Base-by-base conservation (phyloP, 2,329 filamentous ascomycete genomes). In the Acarospora socialis region DNA sequence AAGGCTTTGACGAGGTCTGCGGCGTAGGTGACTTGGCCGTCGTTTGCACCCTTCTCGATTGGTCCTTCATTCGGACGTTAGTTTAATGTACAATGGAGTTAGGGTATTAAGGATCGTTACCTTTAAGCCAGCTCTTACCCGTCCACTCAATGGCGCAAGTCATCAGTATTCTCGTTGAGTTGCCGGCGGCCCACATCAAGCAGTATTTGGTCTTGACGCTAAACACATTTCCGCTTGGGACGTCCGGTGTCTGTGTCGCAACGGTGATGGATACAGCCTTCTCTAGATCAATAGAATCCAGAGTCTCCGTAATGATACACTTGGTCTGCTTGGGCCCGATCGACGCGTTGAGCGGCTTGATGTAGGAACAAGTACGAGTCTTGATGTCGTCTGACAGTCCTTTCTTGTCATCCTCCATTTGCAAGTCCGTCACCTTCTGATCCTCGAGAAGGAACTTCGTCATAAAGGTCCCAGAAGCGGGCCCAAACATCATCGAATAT, bases 61-160 rank as follows among this genome's bases (percentile, higher is more conserved):
- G 90, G 81, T 40, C 81, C 84, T 93, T 43, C 21, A 31, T 30
- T 9, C 5, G 7, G 23, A 28, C 20, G 36, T 65, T 41, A 63
- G 54, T 30, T 37, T 29, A 15, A 8, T 8, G 20, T 18, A 30
- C 4, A 20, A 16, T 28, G 5, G 5, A 14, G 33, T 28, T 17
- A 15, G 18, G 3, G 28, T 16, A 26, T 12, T 10, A 21, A 9
- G 4, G 6, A 4, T 39, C 50, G 64, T 51, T 63, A 92, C 86
- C 82, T 62, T 90, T 94, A 27, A 98, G 61, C 90, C 90, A 98
- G 61, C 86, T 94, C 66, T 95, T 98, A 46, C 86, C 86, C 3
- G 78, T 77, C 92, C 92, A 98, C 50, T 98, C 92, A 25, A 94
- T 81, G 2, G 75, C 78, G 53, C 83, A 94, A 43, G 78, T 94